Evolutionary conservation across 2,329 filamentous ascomycete species (phyloP), one percentile per base, ranked within the genome.

Genomic region (Botryotinia calthae): DNA sequence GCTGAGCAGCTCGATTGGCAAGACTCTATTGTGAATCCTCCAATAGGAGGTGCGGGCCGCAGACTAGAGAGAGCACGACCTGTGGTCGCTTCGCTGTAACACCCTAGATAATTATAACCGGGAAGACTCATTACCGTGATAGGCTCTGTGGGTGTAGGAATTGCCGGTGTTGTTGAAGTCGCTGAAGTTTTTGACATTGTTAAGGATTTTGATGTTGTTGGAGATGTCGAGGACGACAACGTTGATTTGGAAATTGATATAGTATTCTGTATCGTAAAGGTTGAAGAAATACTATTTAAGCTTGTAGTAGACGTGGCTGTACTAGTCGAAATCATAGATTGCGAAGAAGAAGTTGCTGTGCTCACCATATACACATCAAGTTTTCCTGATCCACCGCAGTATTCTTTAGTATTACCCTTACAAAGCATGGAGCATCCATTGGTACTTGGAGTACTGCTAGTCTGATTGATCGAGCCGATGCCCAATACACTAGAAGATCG

Each of bases 41-140:
- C 74, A 51, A 72, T 71, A 18, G 40, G 54, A n/a, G 40, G 40
- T 25, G 51, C 56, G 7, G 67, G 73, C 22, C 73, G 51, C 1
- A 42, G 54, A 37, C 42, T 83, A 31, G 75, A 73, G 9, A 88
- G 81, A 7, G 86, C 85, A 22, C 86, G 83, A 9, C 74, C 78
- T 34, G 79, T 81, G n/a, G 80, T 81, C 10, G 82, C 83, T 74
- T 87, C 86, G 28, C 82, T 84, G 80, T 84, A 84, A 79, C 86
- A 88, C 69, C 82, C 83, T 37, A 84, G 80, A 70, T 85, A 80
- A 18, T 76, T 79, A 74, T 87, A 87, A 16, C 82, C 82, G 8
- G 84, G 84, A 4, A 87, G 78, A 0, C 78, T 80, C 6, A 80
- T 76, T 59, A 83, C 82, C 73, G 73, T 76, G 85, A 73, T 83